Percentiles rank a stretch among this genome's conserved stretches.
phyloP scores from a whole-genome alignment of 2,329 filamentous ascomycete genomes.

The Fusarium napiforme region DNA sequence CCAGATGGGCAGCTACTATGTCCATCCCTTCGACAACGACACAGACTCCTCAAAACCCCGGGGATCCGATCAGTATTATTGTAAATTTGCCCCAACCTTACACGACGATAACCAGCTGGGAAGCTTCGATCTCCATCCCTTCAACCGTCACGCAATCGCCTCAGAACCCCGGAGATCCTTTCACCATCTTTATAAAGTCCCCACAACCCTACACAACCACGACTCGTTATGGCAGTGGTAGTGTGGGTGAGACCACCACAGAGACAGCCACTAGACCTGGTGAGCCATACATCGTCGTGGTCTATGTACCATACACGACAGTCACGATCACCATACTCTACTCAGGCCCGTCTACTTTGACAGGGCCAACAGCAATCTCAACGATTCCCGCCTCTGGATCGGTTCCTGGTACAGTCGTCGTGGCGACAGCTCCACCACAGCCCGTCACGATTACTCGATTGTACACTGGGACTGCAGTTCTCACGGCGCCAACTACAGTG shows the following conservation, averaged over 20 bases:
- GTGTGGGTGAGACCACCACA: background rate
- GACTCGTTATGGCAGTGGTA: background rate
- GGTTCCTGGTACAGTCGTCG: background rate
- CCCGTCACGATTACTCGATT: background rate
- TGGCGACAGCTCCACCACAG: background rate
- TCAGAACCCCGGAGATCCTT: background rate
- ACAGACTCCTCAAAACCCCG: background rate
- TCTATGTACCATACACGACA: background rate
- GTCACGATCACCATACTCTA: background rate
- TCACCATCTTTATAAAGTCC: background rate
- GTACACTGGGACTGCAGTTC: background rate
- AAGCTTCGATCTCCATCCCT: fast-evolving
- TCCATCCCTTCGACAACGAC: too few relatives aligned
- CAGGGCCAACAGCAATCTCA: background rate
- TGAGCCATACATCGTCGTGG: background rate
- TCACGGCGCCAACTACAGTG: background rate
- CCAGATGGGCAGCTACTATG: fast-evolving
- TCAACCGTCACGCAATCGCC: too few relatives aligned
- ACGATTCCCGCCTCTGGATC: background rate
- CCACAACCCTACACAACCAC: background rate
- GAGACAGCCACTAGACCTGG: background rate
- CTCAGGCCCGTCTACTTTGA: fast-evolving
- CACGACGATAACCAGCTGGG: background rate
- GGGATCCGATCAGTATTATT: background rate
- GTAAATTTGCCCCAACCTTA: background rate